Evolutionary conservation across 2,329 filamentous ascomycete genomes (phyloP), one percentile per base, ranked within the genome.

Genomic region (Elsinoe batatas): DNA sequence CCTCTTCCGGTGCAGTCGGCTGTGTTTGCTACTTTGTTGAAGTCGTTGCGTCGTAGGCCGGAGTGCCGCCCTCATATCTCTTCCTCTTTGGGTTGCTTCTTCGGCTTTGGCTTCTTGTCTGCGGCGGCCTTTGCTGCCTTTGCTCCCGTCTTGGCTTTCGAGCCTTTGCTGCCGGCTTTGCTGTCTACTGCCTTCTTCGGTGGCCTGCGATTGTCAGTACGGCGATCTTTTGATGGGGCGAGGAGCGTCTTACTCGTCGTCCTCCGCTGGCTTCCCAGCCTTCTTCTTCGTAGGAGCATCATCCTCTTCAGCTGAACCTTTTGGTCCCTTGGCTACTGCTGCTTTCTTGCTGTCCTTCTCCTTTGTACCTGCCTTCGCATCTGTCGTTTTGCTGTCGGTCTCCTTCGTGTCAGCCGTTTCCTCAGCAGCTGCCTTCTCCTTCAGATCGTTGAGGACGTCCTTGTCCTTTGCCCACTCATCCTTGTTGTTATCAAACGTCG

Each of bases 401-500:
- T 61, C 59, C 26, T 63, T 60, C 11, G 67, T 64, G 15, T 65
- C 70, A 37, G 71, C 69, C 55, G 73, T 72, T 40, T 70, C 68
- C 61, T 77, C 67, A 53, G 75, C 74, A 57, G 83, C 81, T 58
- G 80, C 74, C 59, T 81, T 74, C 6, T 80, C 80, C 54, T 87
- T 74, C 59, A 86, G 80, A 6, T 80, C 80, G 53, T 87, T 74
- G 58, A 86, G 80, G 63, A 96, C 84, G 37, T 84, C 82, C 73
- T 93, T 94, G 68, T 96, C 91, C 69, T 91, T 85, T 67, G 94
- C 87, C 89, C 91, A 95, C 67, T 96, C 87, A 59, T 81, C 84
- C 26, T 85, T 75, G 60, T 91, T 85, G 51, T 84, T 81, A 50
- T 85, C 81, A 67, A 94, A 96, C 47, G 87, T 78, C 55, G 88